These are phyloP conservation scores for Pseudognaphalium luteoalbum DNA, from an alignment of 129 eudicot species.

Conservation along the genomic window DNA sequence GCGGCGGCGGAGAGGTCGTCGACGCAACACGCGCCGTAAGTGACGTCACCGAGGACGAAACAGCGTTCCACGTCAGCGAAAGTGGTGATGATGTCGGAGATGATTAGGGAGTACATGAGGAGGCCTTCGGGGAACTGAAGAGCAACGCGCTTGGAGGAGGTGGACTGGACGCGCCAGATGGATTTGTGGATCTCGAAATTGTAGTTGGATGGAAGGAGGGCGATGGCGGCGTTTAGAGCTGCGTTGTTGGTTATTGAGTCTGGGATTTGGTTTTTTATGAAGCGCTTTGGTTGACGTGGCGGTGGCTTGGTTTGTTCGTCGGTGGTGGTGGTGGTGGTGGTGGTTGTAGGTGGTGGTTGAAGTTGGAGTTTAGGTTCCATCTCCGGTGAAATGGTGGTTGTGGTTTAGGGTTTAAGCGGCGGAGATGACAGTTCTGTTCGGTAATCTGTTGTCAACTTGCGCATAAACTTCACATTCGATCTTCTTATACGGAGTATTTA, in stretches of 20 bases:
- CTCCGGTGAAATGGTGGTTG: conserved; percentile 18
- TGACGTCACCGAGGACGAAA: conserved; percentile 84
- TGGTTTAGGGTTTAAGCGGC: conserved; percentile 3
- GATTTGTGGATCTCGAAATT: conserved; percentile 85
- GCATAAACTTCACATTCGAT: too few species aligned
- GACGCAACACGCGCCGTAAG: conserved; percentile 94
- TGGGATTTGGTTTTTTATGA: conserved; percentile 85
- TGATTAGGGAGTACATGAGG: conserved; percentile 71
- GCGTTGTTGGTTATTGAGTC: conserved; percentile 68
- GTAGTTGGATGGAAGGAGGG: conserved; percentile 89
- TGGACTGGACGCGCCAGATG: conserved; percentile 69
- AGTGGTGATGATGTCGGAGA: conserved; percentile 82
- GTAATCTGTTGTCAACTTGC: background rate
- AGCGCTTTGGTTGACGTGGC: conserved; percentile 72
- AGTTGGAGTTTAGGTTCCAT: conserved; percentile 36
- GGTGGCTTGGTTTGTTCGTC: conserved; percentile 11
- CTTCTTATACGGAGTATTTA: too few species aligned
- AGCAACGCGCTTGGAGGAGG: conserved; percentile 63
- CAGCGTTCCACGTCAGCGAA: conserved; percentile 60
- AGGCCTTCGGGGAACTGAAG: conserved; percentile 98
- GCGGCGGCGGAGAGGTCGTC: conserved; percentile 89
- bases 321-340: conserved; percentile 2
- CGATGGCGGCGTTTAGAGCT: conserved; percentile 74
- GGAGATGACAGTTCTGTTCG: background rate
- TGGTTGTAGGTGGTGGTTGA: conserved; percentile 8